These are phyloP conservation scores for Neopestalotiopsis sp. DNA, from an alignment of 2,329 filamentous ascomycete species.

Conservation along the genomic window DNA sequence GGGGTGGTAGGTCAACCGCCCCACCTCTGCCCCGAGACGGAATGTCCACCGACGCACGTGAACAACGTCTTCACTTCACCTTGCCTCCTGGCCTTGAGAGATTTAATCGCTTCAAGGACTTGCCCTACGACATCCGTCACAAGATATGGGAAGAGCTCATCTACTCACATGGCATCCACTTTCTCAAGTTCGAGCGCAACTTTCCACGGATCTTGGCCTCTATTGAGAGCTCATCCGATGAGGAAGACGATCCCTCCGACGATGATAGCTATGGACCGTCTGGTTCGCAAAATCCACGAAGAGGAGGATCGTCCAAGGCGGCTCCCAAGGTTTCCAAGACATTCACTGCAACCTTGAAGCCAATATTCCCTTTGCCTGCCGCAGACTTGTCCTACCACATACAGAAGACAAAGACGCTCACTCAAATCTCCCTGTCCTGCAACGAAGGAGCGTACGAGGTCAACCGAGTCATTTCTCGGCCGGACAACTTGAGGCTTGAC, in stretches of 20 bases:
- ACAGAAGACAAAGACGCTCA: constrained; percentile 28
- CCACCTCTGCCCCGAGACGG: neutral
- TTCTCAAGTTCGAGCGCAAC: constrained; percentile 31
- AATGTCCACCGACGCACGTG: neutral
- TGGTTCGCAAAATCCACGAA: constrained; percentile 3
- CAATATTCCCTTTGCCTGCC: constrained; percentile 25
- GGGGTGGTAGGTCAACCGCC: neutral
- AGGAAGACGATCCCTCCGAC: constrained; percentile 18
- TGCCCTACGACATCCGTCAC: constrained; percentile 35
- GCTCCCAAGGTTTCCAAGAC: neutral
- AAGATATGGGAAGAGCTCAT: constrained; percentile 34
- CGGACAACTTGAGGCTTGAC: constrained; percentile 30
- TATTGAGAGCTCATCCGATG: constrained; percentile 15
- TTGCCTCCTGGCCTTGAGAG: constrained; percentile 28
- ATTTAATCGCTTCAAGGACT: constrained; percentile 29
- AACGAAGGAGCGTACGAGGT: constrained; percentile 29
- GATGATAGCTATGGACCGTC: constrained; percentile 11
- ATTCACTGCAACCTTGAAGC: constrained; percentile 27
- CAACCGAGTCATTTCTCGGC: constrained; percentile 22
- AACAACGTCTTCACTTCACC: constrained; percentile 23
- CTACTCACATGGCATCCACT: constrained; percentile 36
- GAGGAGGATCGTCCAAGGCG: neutral
- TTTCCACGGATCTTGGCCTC: neutral
- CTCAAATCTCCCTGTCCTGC: constrained; percentile 29
- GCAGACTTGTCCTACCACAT: constrained; percentile 36